These are phyloP conservation scores for Tuber umbilicatum DNA, from an alignment of 495 filamentous ascomycete species.

Conservation along the genomic window DNA sequence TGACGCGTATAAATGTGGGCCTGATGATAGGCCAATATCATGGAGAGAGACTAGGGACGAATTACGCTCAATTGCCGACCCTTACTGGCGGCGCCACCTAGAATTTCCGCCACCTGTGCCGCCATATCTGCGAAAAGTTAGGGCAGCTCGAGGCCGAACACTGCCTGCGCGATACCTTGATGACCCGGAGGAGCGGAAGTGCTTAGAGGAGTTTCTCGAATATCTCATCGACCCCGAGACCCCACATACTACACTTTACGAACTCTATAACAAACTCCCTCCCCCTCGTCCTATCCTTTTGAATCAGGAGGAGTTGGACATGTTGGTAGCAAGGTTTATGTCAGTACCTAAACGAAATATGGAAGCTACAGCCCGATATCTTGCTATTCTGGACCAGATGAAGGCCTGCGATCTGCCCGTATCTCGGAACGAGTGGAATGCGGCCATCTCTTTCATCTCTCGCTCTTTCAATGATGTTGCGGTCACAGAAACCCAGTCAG, in stretches of 20 bases:
- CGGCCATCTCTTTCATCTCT: slow-evolving; percentile 69
- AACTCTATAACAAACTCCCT: slow-evolving; percentile 57
- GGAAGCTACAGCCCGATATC: slow-evolving; percentile 67
- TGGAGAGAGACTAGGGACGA: slow-evolving; percentile 16
- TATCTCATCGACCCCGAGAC: slow-evolving; percentile 45
- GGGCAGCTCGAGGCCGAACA: background rate
- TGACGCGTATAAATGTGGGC: background rate
- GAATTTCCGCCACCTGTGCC: slow-evolving; percentile 2
- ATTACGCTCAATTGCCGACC: slow-evolving; percentile 23
- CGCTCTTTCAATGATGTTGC: slow-evolving; percentile 60
- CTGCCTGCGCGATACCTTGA: slow-evolving; percentile 21
- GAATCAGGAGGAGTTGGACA: slow-evolving; percentile 52
- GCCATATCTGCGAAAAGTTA: background rate
- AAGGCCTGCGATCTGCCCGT: slow-evolving; percentile 59
- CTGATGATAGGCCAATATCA: slow-evolving; percentile 15
- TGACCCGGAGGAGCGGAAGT: slow-evolving; percentile 3
- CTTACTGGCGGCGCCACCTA: slow-evolving; percentile 12
- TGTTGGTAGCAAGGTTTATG: slow-evolving; percentile 63
- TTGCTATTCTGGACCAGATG: slow-evolving; percentile 77
- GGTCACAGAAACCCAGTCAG: slow-evolving; percentile 59
- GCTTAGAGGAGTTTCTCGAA: slow-evolving; percentile 45
- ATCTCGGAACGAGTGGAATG: slow-evolving; percentile 66
- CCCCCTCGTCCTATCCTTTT: slow-evolving; percentile 62
- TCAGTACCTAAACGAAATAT: slow-evolving; percentile 53
- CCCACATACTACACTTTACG: slow-evolving; percentile 54